These are phyloP conservation scores for Umbelopsis sp. DNA, from an alignment of 371 early-diverging fungal genomes.

Conservation along the genomic window DNA sequence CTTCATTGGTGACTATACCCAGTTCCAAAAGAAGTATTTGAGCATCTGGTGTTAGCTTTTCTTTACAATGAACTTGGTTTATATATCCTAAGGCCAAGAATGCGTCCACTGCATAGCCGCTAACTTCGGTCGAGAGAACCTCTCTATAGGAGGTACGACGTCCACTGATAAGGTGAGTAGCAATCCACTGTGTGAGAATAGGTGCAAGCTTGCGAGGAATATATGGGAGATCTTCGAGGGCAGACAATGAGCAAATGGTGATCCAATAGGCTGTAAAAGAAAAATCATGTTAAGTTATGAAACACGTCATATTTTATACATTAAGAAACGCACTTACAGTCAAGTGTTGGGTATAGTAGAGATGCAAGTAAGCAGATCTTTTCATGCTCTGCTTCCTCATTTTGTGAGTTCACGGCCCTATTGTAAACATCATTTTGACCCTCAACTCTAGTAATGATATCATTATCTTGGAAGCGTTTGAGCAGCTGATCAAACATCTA, in stretches of 20 bases:
- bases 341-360: constrained; percentile 50
- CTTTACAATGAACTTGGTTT: constrained; percentile 49
- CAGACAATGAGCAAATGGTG: constrained; percentile 54
- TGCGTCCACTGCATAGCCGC: constrained; percentile 52
- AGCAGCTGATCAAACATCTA: constrained; percentile 47
- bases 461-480: constrained; percentile 36
- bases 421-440: constrained; percentile 28
- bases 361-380: constrained; percentile 50
- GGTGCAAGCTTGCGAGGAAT: constrained; percentile 57
- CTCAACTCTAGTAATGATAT: constrained; percentile 20
- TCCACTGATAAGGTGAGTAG: constrained; percentile 54
- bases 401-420: constrained; percentile 32
- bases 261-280: constrained; percentile 47
- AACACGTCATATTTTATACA: neutral
- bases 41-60: constrained; percentile 51
- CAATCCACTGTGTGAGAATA: constrained; percentile 55
- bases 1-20: constrained; percentile 50
- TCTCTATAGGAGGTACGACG: constrained; percentile 53
- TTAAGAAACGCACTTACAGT: constrained; percentile 14
- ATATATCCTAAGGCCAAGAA: constrained; percentile 51
- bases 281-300: neutral
- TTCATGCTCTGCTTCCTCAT: constrained; percentile 34
- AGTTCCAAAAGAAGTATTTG: constrained; percentile 49
- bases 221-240: constrained; percentile 49
- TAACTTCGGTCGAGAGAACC: constrained; percentile 52